A percentile compares a stretch with the other conserved stretches of the same genome.
phyloP scores from a whole-genome alignment of 352 stramenopile genomes.

The Pythium phragmiticola region DNA sequence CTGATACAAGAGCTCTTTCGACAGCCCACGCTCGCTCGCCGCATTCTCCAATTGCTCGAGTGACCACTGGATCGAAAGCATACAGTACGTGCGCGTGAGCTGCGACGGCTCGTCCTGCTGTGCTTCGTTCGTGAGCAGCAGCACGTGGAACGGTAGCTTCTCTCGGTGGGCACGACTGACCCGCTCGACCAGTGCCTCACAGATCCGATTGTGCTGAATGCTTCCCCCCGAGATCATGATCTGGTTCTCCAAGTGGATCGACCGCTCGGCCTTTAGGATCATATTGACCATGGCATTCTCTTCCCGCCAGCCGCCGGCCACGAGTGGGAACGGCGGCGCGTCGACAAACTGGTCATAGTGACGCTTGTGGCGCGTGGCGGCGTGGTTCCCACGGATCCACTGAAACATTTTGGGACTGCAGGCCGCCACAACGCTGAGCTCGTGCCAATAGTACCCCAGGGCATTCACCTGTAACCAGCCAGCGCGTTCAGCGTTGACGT shows the following conservation, averaged over 20 bases:
- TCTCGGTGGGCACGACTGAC: conserved; percentile 38
- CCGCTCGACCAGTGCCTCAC: conserved; percentile 53
- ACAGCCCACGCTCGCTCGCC: conserved; percentile 44
- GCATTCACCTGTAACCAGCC: conserved; percentile 62
- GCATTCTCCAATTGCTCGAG: conserved; percentile 65
- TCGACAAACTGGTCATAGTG: conserved; percentile 61
- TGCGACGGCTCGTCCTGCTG: conserved; percentile 79
- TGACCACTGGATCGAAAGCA: conserved; percentile 77
- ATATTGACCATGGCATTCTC: conserved; percentile 84
- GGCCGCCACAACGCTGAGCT: conserved; percentile 51
- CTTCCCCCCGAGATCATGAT: conserved; percentile 74
- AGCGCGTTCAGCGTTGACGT: conserved; percentile 70
- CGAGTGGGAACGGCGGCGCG: conserved; percentile 61
- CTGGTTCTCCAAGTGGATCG: conserved; percentile 77
- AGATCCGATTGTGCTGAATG: conserved; percentile 76
- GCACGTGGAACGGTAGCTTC: conserved; percentile 45
- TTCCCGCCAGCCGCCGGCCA: conserved; percentile 71
- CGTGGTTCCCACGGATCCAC: conserved; percentile 65
- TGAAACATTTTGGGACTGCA: conserved; percentile 53
- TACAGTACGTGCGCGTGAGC: conserved; percentile 73
- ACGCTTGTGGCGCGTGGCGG: conserved; percentile 35
- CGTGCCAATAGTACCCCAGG: conserved; percentile 78
- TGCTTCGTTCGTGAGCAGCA: conserved; percentile 72
- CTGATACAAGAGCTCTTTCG: conserved; percentile 34
- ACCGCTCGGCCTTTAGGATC: conserved; percentile 63